Conservation (phyloP, 495 filamentous ascomycete genomes). For the Penicillium antarcticum region DNA sequence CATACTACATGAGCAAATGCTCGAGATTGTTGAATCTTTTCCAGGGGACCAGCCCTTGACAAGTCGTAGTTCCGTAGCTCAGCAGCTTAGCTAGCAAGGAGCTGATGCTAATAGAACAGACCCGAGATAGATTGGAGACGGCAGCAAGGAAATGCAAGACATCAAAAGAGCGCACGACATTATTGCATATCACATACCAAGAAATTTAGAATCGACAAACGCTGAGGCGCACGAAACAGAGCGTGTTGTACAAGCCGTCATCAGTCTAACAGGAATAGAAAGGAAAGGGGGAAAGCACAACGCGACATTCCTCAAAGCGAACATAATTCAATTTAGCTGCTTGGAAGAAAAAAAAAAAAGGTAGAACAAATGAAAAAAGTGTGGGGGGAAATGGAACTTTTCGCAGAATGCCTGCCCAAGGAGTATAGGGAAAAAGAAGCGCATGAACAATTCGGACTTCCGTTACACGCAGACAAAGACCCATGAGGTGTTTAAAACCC, state of each 20-base stretch:
- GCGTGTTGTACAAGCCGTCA: slow-evolving; percentile 26
- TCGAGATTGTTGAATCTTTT: not conserved
- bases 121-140: slow-evolving; percentile 6
- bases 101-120: slow-evolving; percentile 3
- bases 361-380: slow-evolving; percentile 32
- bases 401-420: slow-evolving; percentile 50
- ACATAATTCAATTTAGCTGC: slow-evolving; percentile 45
- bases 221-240: slow-evolving; percentile 22
- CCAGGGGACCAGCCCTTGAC: slow-evolving; percentile 1
- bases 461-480: slow-evolving; percentile 38
- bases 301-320: slow-evolving; percentile 34
- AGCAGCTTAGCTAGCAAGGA: not conserved
- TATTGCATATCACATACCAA: slow-evolving; percentile 4
- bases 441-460: slow-evolving; percentile 35
- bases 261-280: slow-evolving; percentile 24
- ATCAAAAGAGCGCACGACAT: slow-evolving; percentile 12
- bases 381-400: slow-evolving; percentile 43
- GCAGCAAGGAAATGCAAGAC: slow-evolving; percentile 13
- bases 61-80: not conserved
- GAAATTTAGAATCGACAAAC: slow-evolving; percentile 19
- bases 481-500: slow-evolving; percentile 25
- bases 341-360: slow-evolving; percentile 34
- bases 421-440: slow-evolving; percentile 37
- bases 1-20: not conserved
- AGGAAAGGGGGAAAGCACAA: slow-evolving; percentile 26